Conservation (phyloP, 2,329 filamentous ascomycete species). For the Neoscytalidium dimidiatum region DNA sequence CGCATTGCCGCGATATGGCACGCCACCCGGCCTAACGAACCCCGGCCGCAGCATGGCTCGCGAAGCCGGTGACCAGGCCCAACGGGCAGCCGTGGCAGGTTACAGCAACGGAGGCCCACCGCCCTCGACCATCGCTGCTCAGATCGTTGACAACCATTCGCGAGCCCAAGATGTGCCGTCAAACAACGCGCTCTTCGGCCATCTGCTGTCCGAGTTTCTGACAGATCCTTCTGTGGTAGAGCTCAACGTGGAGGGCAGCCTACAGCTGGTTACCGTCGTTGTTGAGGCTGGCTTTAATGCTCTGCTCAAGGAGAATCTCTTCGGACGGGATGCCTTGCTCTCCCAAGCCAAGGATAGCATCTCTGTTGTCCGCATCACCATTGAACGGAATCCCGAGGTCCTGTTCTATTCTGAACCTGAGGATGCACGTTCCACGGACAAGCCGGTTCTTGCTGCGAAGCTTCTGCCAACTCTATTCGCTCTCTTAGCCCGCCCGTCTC, state of each 20-base stretch:
- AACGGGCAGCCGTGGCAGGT: slow-evolving; percentile 21
- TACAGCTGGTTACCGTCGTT: slow-evolving; percentile 83
- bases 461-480: slow-evolving; percentile 55
- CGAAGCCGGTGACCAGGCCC: slow-evolving; percentile 38
- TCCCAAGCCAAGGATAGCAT: slow-evolving; percentile 71
- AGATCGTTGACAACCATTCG: slow-evolving; percentile 80
- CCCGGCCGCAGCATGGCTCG: slow-evolving; percentile 39
- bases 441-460: slow-evolving; percentile 55
- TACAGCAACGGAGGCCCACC: slow-evolving; percentile 38
- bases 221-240: slow-evolving; percentile 52
- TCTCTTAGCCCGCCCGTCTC: slow-evolving; percentile 45
- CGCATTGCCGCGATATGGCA: slow-evolving; percentile 1
- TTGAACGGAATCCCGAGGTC: slow-evolving; percentile 74
- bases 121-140: slow-evolving; percentile 83
- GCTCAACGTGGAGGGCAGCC: slow-evolving; percentile 74
- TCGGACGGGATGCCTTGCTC: slow-evolving; percentile 60
- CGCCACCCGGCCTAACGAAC: background rate
- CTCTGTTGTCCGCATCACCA: slow-evolving; percentile 72
- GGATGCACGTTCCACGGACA: slow-evolving; percentile 31
- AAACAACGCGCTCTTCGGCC: slow-evolving; percentile 73
- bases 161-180: slow-evolving; percentile 64
- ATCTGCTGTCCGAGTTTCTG: slow-evolving; percentile 67
- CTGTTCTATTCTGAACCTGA: slow-evolving; percentile 43
- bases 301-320: slow-evolving; percentile 68
- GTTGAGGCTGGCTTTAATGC: slow-evolving; percentile 75